Percentiles rank a stretch among this genome's conserved stretches.
phyloP scores from a whole-genome alignment of 176 grass and related monocot genomes.

The Panicum miliaceum region DNA sequence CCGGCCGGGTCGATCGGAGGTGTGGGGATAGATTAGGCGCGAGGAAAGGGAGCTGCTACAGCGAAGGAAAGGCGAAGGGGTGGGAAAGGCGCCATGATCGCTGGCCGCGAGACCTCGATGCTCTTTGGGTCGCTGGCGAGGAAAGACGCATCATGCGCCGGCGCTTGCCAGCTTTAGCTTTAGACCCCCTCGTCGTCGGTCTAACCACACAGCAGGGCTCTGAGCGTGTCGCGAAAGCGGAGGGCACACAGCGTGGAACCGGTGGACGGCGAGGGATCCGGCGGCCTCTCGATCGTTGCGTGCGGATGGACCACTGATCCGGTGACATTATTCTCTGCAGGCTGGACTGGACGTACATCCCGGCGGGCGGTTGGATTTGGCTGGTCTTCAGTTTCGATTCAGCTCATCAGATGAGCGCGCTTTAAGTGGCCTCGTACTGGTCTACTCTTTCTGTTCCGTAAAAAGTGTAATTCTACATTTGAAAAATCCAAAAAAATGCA shows the following conservation, averaged over 20 bases:
- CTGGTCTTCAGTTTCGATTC: neutral
- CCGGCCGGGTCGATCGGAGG: neutral
- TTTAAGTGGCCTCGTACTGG: neutral
- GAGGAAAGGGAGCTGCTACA: neutral
- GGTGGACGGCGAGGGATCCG: neutral
- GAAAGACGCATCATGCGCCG: constrained; percentile 34
- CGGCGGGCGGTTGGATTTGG: constrained; percentile 1
- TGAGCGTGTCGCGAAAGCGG: constrained; percentile 48
- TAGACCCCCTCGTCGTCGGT: neutral
- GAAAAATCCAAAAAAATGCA: too few species aligned
- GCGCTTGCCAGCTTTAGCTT: constrained; percentile 34
- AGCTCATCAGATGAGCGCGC: neutral
- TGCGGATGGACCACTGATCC: constrained; percentile 1
- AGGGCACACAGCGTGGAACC: constrained; percentile 38
- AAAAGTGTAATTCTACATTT: too few species aligned
- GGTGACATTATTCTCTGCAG: constrained; percentile 23
- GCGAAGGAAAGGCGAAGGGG: neutral
- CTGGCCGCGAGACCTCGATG: neutral
- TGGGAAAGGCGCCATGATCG: constrained; percentile 44
- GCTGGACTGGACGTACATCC: constrained; percentile 2
- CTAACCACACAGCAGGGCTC: neutral
- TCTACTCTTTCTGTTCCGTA: too few species aligned
- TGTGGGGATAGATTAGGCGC: neutral
- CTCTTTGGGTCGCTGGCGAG: constrained; percentile 35
- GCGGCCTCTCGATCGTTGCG: too few species aligned